A percentile compares a stretch with the other conserved stretches of the same genome.
Evolutionary conservation across 805 yeast species (phyloP).

Genomic region (Ogataea kodamae): DNA sequence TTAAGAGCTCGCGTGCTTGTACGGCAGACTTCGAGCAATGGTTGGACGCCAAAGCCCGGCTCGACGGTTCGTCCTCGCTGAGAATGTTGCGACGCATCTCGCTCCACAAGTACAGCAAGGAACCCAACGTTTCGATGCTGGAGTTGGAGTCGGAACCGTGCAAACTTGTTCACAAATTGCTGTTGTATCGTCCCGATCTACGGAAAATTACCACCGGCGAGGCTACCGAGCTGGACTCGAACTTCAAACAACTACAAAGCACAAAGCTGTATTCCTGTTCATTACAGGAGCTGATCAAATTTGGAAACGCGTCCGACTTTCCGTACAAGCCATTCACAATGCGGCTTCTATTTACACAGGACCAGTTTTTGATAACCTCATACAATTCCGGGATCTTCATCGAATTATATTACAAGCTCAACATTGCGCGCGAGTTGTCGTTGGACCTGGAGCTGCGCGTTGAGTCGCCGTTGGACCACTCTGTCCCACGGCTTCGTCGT

Average conservation of each 20-base stretch:
- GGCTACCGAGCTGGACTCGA: slow-evolving; percentile 7
- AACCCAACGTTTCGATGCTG: slow-evolving; percentile 1
- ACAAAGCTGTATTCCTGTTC: slow-evolving; percentile 21
- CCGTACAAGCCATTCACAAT: slow-evolving; percentile 30
- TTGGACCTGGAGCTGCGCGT: slow-evolving; percentile 30
- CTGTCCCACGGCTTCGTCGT: slow-evolving; percentile 29
- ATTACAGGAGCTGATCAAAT: slow-evolving; percentile 30
- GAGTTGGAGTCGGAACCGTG: slow-evolving; percentile 10
- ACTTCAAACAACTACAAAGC: slow-evolving; percentile 11
- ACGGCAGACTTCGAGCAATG: slow-evolving; percentile 1
- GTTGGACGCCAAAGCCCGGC: slow-evolving; percentile 1
- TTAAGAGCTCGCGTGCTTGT: slow-evolving; percentile 13
- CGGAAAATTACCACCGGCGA: slow-evolving; percentile 8
- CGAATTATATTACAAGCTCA: slow-evolving; percentile 31
- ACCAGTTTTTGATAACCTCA: slow-evolving; percentile 26
- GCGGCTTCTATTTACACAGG: slow-evolving; percentile 28
- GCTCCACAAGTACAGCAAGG: neutral
- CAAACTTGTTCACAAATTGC: slow-evolving; percentile 12
- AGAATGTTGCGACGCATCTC: slow-evolving; percentile 1
- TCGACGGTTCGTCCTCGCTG: slow-evolving; percentile 1
- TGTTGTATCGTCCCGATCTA: slow-evolving; percentile 14
- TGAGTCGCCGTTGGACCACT: slow-evolving; percentile 26
- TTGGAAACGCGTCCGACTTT: slow-evolving; percentile 33
- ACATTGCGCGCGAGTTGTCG: slow-evolving; percentile 32
- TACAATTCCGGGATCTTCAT: slow-evolving; percentile 29